Evolutionary conservation across 78 protist genomes (phyloP).

Genomic region (Mantamonas sphyraenae): DNA sequence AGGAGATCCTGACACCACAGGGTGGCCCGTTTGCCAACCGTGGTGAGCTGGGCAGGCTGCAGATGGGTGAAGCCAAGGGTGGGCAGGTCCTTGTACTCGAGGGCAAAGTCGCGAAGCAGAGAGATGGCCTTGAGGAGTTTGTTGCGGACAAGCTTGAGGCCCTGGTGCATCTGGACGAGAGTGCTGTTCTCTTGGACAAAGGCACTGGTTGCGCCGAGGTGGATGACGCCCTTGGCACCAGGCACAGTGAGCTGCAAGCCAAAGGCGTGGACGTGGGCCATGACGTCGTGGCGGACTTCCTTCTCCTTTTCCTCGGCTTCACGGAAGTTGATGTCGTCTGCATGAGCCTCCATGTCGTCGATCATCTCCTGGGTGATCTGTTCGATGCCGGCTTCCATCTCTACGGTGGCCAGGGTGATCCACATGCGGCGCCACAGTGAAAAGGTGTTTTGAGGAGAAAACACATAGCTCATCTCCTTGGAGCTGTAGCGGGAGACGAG

Average conservation of each 20-base stretch:
- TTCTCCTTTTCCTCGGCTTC: constrained; percentile 38
- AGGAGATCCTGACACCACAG: constrained; percentile 54
- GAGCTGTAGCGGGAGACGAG: constrained; percentile 20
- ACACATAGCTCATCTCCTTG: constrained; percentile 20
- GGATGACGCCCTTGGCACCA: constrained; percentile 46
- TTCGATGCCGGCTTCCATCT: neutral
- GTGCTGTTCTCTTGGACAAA: constrained; percentile 53
- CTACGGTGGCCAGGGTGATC: constrained; percentile 1
- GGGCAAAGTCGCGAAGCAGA: constrained; percentile 14
- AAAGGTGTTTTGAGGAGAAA: constrained; percentile 11
- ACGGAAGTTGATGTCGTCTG: constrained; percentile 36
- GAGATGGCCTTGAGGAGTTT: constrained; percentile 11
- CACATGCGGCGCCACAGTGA: constrained; percentile 34
- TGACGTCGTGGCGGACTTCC: constrained; percentile 56
- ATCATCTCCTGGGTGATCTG: constrained; percentile 38
- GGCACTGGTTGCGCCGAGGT: constrained; percentile 60
- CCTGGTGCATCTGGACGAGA: constrained; percentile 28
- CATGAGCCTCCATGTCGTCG: constrained; percentile 22
- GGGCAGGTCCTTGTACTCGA: constrained; percentile 21
- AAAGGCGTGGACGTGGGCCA: constrained; percentile 59
- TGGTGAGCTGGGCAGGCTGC: constrained; percentile 56
- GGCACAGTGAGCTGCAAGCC: constrained; percentile 40
- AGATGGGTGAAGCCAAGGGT: constrained; percentile 50
- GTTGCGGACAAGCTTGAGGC: constrained; percentile 14
- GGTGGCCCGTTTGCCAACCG: constrained; percentile 53